Evolutionary conservation across 257 asterid genomes (phyloP).

Genomic region (Schizonepeta tenuifolia): DNA sequence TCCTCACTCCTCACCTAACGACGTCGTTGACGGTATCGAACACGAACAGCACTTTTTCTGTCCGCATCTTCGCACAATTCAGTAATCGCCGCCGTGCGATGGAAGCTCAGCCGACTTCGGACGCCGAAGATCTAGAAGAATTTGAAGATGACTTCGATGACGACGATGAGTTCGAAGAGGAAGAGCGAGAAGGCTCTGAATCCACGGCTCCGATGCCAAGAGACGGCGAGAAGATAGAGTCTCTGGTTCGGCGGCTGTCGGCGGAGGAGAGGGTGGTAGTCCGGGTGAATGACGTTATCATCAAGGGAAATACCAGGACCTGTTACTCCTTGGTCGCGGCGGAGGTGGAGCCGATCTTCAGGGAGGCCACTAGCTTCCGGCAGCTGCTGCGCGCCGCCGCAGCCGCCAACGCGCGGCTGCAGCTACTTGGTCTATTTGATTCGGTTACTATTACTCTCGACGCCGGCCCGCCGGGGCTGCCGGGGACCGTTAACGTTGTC

Average conservation of each 20-base stretch:
- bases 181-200: slow-evolving; percentile 40
- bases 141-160: slow-evolving; percentile 42
- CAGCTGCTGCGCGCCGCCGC: slow-evolving; percentile 70
- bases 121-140: slow-evolving; percentile 25
- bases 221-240: slow-evolving; percentile 57
- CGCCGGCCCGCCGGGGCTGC: slow-evolving; percentile 86
- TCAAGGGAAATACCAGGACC: slow-evolving; percentile 83
- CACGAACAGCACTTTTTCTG: not conserved
- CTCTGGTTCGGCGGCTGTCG: slow-evolving; percentile 58
- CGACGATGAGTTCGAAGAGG: slow-evolving; percentile 46
- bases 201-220: slow-evolving; percentile 37
- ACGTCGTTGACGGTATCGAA: slow-evolving; percentile 17
- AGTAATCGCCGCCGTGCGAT: slow-evolving; percentile 33
- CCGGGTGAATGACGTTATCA: slow-evolving; percentile 82
- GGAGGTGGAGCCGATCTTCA: slow-evolving; percentile 64
- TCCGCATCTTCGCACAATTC: slow-evolving; percentile 6
- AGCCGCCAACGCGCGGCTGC: slow-evolving; percentile 62
- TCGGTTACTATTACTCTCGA: slow-evolving; percentile 78
- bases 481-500: slow-evolving; percentile 78
- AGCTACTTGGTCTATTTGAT: slow-evolving; percentile 68
- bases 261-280: slow-evolving; percentile 70
- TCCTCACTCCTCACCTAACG: slow-evolving; percentile 9
- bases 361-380: slow-evolving; percentile 66
- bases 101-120: slow-evolving; percentile 33
- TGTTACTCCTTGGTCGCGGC: slow-evolving; percentile 65